Base-by-base conservation (phyloP, 495 filamentous ascomycete species). In the Xeromyces bisporus region DNA sequence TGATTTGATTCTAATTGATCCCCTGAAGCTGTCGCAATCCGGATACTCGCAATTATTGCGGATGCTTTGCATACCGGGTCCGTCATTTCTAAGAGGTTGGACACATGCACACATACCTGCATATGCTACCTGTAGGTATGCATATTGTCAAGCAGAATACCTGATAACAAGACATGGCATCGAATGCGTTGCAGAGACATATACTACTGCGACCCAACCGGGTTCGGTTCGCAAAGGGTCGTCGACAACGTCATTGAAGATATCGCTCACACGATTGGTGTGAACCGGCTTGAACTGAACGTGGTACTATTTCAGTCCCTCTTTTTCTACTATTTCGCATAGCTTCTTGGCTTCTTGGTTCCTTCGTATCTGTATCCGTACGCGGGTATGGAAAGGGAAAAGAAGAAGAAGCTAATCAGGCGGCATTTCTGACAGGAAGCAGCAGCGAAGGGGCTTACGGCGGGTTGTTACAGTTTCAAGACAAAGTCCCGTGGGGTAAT, bases 191-290 rank as follows among this genome's bases (percentile, higher is more conserved):
- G 11, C 33, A 92, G 89, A 42, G 84, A 89, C 37, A 80, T 97
- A 9, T 97, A 81, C 52, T 97, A 97, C 48, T 76, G 78, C 33
- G 71, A 93, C 41, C 75, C 80, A 0, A 66, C 70, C 24, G 66
- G 89, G 1, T 97, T 94, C 50, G 64, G 64, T 23, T 77, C 62
- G 15, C 91, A 96, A 43, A 42, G 43, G 10, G 66, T 75, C 3
- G 83, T 96, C 0, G 74, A 96, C 42, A 53, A 56, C 1, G 69
- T 86, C 36, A 64, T 96, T 2, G 85, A 97, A 43, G 81, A 86
- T 38, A 55, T 97, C 26, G 82, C 87, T 0, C 76, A 68, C 36
- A 93, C 87, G 0, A 56, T 62, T 28, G 57, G 56, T 0, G 54
- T 64, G 15, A 43, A 58, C 26, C 34, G 60, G 17, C 17, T 43